phyloP scores from a whole-genome alignment of 73 alveolate species.

The Durusdinium trenchii region DNA sequence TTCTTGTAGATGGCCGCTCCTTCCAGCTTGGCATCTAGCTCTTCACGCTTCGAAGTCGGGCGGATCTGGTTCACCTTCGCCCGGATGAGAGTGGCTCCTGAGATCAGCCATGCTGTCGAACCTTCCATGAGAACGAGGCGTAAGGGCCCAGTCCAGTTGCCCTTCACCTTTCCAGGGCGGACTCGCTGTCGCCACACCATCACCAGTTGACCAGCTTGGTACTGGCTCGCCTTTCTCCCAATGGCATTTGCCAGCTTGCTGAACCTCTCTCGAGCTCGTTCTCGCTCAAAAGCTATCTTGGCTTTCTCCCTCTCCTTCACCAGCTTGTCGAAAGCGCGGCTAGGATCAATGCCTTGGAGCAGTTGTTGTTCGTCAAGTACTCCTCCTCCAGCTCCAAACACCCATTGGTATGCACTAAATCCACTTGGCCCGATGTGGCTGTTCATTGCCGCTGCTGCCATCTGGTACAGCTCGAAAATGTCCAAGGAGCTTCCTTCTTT shows the following conservation, averaged over 20 bases:
- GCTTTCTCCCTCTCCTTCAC: background rate
- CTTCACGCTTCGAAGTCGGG: background rate
- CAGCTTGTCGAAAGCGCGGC: background rate
- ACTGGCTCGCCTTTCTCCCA: background rate
- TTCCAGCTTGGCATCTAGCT: background rate
- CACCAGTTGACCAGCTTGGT: background rate
- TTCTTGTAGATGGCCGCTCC: background rate
- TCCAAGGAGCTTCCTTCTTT: background rate
- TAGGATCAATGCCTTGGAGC: background rate
- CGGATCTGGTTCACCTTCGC: background rate
- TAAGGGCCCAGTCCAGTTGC: background rate
- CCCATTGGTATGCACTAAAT: background rate
- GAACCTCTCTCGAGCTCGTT: background rate
- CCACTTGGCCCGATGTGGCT: background rate
- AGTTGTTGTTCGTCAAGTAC: no score
- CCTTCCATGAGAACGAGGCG: background rate
- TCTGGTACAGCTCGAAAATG: background rate
- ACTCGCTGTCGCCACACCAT: background rate
- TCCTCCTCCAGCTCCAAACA: background rate
- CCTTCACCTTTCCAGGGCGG: background rate
- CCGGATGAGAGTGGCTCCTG: background rate
- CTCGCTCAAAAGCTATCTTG: background rate
- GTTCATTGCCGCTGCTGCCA: background rate
- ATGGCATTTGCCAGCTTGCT: background rate
- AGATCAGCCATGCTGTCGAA: background rate